phyloP scores from a whole-genome alignment of 2,329 filamentous ascomycete genomes.

The Penicillium sp. region DNA sequence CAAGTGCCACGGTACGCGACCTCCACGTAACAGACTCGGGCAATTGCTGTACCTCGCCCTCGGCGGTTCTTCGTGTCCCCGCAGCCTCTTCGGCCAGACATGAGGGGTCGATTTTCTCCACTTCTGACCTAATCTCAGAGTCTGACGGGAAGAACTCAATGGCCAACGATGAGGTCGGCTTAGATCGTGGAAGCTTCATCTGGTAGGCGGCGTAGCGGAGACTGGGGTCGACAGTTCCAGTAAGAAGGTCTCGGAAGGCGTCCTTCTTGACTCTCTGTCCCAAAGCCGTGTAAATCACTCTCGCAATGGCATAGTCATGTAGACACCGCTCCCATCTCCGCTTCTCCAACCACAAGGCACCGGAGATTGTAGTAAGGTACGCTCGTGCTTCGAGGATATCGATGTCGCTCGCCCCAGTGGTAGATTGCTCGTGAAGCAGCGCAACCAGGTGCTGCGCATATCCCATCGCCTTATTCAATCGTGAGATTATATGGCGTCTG shows the following conservation, averaged over 20 bases:
- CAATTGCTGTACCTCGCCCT: constrained; percentile 49
- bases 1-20: constrained; percentile 77
- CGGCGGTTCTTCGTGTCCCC: constrained; percentile 47
- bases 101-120: constrained; percentile 68
- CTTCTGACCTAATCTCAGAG: constrained; percentile 58
- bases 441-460: constrained; percentile 66
- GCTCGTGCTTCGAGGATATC: constrained; percentile 83
- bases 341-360: constrained; percentile 80
- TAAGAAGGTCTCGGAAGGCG: constrained; percentile 78
- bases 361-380: constrained; percentile 73
- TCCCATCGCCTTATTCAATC: constrained; percentile 73
- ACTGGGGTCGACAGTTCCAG: constrained; percentile 84
- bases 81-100: constrained; percentile 61
- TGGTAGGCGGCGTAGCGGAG: constrained; percentile 95
- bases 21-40: constrained; percentile 83
- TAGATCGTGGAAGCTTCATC: constrained; percentile 78
- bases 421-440: constrained; percentile 60
- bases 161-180: constrained; percentile 74
- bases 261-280: constrained; percentile 65
- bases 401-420: constrained; percentile 63
- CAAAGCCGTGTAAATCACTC: constrained; percentile 79
- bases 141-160: constrained; percentile 71
- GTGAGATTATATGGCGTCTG: constrained; percentile 83
- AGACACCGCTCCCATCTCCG: constrained; percentile 80
- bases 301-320: constrained; percentile 68